Base-by-base conservation (phyloP, 1,284 basidiomycete genomes). In the Marasmius fiardii region DNA sequence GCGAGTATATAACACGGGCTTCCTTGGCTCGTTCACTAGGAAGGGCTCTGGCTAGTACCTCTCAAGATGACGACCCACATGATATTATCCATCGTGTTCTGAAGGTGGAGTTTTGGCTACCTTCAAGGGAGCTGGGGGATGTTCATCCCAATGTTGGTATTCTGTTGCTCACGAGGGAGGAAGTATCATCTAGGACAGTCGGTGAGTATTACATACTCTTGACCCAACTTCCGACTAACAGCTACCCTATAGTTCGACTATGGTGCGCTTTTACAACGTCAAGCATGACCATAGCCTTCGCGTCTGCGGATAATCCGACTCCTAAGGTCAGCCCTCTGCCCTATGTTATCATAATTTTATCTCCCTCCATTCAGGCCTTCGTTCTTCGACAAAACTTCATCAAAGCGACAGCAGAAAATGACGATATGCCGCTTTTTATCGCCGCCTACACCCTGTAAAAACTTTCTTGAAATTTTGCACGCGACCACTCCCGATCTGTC, bases 211-310 rank as follows among this genome's bases (percentile, higher is more conserved):
- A 24, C 56, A 6, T 64, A 64, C 53, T 59, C 52, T 51, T 47
- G 53, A 39, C 61, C 60, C 62, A 64, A 58, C 66, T 68, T 57
- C 55, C 56, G n/a, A 61, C 64, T 52, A 69, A 68, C 20, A n/a
- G 66, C 68, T 26, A 68, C 66, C 41, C 48, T 51, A 21, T 55
- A 86, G 88, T 78, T 24, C 81, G 86, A 35, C 67, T 90, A 34
- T 91, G 87, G 86, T 90, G 89, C 65, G 87, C 83, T 35, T 92
- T 92, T 71, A 91, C 89, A 10, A 85, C 89, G n/a, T 74, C 81
- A 28, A 88, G 85, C 66, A 90, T 92, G 88, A 86, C 88, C 0
- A 73, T 91, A 51, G 88, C 79, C 34, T 88, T 86, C 61, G 79
- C 79, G 7, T 82, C 83, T 21, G 76, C 80, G 41, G 63, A 65